These are phyloP conservation scores for Porphyra umbilicalis DNA, from an alignment of 31 red algal species.

Conservation along the genomic window DNA sequence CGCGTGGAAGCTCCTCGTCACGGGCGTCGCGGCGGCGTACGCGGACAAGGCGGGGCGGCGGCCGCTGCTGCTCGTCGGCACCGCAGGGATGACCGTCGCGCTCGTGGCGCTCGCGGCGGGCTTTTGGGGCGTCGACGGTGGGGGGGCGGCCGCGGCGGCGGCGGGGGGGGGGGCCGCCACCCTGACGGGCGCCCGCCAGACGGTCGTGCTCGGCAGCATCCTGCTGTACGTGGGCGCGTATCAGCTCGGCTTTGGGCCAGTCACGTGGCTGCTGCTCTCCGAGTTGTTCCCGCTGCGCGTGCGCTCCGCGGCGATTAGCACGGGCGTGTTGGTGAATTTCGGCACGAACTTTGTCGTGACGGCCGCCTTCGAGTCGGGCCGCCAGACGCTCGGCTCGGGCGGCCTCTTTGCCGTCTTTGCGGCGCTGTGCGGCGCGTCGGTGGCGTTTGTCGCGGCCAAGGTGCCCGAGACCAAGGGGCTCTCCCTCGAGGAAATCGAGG, in stretches of 20 bases:
- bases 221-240: conserved; percentile 21
- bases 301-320: conserved; percentile 9
- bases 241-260: conserved; percentile 32
- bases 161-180: not conserved
- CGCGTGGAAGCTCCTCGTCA: conserved; percentile 17
- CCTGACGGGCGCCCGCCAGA: conserved; percentile 1
- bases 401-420: conserved; percentile 24
- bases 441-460: conserved; percentile 7
- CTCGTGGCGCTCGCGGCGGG: conserved; percentile 5
- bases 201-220: not conserved
- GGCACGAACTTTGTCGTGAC: conserved; percentile 23
- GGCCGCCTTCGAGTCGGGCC: conserved; percentile 7
- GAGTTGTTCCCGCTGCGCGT: conserved; percentile 24
- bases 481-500: conserved; percentile 21
- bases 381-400: conserved; percentile 8
- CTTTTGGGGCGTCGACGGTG: conserved; percentile 2
- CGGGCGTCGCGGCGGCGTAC: not conserved
- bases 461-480: conserved; percentile 27
- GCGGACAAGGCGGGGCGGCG: conserved; percentile 16
- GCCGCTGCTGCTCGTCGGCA: conserved; percentile 14
- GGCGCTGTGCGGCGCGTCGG: not conserved
- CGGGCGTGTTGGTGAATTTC: conserved; percentile 22
- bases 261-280: conserved; percentile 21
- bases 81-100: conserved; percentile 6
- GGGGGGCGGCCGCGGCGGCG: no score